Base-by-base conservation (phyloP, 495 filamentous ascomycete genomes). In the Penicillium cosmopolitanum region DNA sequence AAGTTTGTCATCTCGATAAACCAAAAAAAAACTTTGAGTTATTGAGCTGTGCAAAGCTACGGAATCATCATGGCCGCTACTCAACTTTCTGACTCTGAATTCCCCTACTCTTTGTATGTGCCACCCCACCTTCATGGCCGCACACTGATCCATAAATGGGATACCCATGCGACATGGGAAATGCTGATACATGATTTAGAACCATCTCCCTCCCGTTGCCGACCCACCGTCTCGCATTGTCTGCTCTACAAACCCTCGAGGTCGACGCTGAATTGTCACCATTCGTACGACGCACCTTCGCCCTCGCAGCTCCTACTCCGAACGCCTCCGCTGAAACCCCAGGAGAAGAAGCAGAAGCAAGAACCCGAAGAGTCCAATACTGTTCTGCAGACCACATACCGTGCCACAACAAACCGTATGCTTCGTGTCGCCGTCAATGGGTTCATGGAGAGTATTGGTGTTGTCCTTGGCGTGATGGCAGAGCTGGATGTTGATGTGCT, bases 361-460 rank as follows among this genome's bases (percentile, higher is more conserved):
- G 69, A 71, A 2, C 68, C 75, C 13, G 74, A 77, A 9, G 76
- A 77, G 28, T 70, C 63, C 12, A 76, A 81, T 52, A 85, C 81
- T 4, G 76, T 93, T 6, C 80, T 98, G 46, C 77, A 82, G 38
- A 88, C 88, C 10, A 84, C 89, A 51, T 98, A 98, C 77, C 84
- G 82, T 50, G 95, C 95, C 0, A 93, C 92, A 0, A 98, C 95
- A 15, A 95, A 96, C 62, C 87, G 95, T 56, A 97, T 97, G 96
- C 82, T 98, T 61, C 87, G 95, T 15, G 95, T 98, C 10, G 92
- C 95, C 13, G 94, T 97, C 62, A 98, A 98, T 76, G 92, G 94
- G n/a, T 96, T 96, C 68, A 92, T 98, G 81, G 95, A 98, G 61
- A 96, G 90, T 62, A 65, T 97, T 28, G 84, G 87, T 10, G 85